Conservation (phyloP, 768 basidiomycete species). For the Phlebiopsis flavidoalba region DNA sequence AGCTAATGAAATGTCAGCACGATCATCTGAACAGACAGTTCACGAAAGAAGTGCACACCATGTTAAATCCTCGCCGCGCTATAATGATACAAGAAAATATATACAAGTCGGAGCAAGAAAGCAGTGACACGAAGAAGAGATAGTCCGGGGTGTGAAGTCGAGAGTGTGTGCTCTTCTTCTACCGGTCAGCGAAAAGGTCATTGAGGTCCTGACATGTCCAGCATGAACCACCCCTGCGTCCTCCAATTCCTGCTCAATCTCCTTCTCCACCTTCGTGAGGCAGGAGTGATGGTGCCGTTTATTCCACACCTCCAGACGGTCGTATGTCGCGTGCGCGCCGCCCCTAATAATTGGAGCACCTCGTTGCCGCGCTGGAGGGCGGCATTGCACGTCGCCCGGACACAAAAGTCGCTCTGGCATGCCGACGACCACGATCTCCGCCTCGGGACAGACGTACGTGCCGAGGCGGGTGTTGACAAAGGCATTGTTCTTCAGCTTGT, state of each 20-base stretch:
- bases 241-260: slow-evolving; percentile 64
- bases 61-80: background rate
- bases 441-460: slow-evolving; percentile 43
- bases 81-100: background rate
- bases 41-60: background rate
- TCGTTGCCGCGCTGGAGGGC: slow-evolving; percentile 61
- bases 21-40: background rate
- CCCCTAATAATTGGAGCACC: slow-evolving; percentile 53
- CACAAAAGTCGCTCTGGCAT: slow-evolving; percentile 64
- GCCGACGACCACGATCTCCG: slow-evolving; percentile 62
- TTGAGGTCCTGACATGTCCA: slow-evolving; percentile 65
- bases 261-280: slow-evolving; percentile 43
- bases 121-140: background rate
- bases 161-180: background rate
- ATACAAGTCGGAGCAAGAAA: background rate
- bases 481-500: slow-evolving; percentile 63
- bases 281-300: slow-evolving; percentile 29
- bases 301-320: slow-evolving; percentile 57
- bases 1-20: background rate
- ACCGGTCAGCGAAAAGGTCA: slow-evolving; percentile 55
- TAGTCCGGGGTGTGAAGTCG: background rate
- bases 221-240: slow-evolving; percentile 59
- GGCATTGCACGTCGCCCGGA: slow-evolving; percentile 48
- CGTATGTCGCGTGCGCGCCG: slow-evolving; percentile 66
- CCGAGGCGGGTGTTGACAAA: slow-evolving; percentile 55